Evolutionary conservation across 2,329 filamentous ascomycete genomes (phyloP).

Genomic region (Diaporthe sp.): DNA sequence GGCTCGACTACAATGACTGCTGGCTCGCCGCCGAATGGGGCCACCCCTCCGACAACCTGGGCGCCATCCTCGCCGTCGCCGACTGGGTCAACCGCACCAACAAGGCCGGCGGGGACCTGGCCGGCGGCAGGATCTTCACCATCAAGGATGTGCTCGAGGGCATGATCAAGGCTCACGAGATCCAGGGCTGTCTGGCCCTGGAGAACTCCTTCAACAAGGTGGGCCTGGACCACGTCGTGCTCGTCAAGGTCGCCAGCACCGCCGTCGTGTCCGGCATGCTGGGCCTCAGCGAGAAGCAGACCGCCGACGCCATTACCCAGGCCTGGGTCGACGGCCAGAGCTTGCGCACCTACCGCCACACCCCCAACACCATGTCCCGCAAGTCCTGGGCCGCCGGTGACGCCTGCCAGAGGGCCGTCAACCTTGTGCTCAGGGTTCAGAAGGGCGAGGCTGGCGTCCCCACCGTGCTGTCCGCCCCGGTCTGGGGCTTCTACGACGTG

Average conservation of each 20-base stretch:
- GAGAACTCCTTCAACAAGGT: conserved; percentile 99
- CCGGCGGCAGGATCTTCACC: conserved; percentile 88
- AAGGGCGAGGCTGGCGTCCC: conserved; percentile 92
- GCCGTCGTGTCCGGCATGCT: conserved; percentile 97
- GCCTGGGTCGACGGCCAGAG: conserved; percentile 98
- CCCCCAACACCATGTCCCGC: conserved; percentile 98
- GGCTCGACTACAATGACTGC: conserved; percentile 99
- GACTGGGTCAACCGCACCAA: conserved; percentile 97
- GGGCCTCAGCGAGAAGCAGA: conserved; percentile 88
- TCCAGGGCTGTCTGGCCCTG: conserved; percentile 95
- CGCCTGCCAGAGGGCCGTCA: conserved; percentile 94
- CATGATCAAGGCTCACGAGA: conserved; percentile 99
- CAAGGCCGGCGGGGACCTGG: conserved; percentile 79
- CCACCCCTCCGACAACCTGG: conserved; percentile 97
- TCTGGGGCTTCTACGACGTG: conserved; percentile 99
- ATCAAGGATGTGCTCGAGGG: conserved; percentile 92
- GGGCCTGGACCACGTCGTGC: conserved; percentile 94
- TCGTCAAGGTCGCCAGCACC: conserved; percentile 96
- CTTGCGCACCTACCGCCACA: conserved; percentile 95
- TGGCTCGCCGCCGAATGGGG: conserved; percentile 99
- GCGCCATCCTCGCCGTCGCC: conserved; percentile 94
- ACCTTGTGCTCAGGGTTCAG: conserved; percentile 89
- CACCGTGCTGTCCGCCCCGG: conserved; percentile 90
- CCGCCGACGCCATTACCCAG: conserved; percentile 94
- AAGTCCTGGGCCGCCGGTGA: conserved; percentile 99